Evolutionary conservation across 164 flowering plant genomes (phyloP), one percentile per base, ranked within the genome.

Genomic region (Warburgia ugandensis): DNA sequence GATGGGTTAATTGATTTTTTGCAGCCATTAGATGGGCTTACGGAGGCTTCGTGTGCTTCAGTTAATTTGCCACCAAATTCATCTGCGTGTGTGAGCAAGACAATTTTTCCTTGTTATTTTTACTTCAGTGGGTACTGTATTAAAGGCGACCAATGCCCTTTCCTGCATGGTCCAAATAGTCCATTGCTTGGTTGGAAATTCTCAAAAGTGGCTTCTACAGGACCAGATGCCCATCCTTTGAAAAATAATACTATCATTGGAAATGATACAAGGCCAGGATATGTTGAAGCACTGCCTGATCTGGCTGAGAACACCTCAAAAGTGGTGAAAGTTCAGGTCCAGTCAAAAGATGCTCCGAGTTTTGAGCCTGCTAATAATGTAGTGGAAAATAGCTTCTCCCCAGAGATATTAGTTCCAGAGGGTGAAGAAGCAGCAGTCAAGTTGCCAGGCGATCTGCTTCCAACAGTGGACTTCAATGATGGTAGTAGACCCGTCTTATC

Each of bases 81-180:
- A 41, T 55, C 84, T 32, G 50, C 40, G 14, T 59, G 72, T 8
- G 48, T 45, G 8, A 70, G 41, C 69, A 80, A 84, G 72, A 61
- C 73, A 25, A 64, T 40, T 27, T 59, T 67, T 16, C 95, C 91
- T 19, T 86, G 95, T 54, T 83, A 74, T 52, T 86, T 67, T 61
- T 81, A 69, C 59, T 73, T 50, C 53, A 81, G 68, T 56, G 77
- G 81, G 6, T 75, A 61, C 61, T 84, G 94, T 67, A 73, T 68
- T 48, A 84, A 76, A 70, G 95, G 91, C 27, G 81, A 83, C 8
- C 61, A 32, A 49, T 86, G 95, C 64, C 53, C 72, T 26, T 86
- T 76, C 61, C 42, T 69, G 54, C 91, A 86, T 60, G 80, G 67
- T 21, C 54, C 71, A 33, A 71, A 69, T 46, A 55, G 48, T 29